Conservation (phyloP, 345 rosid species). For the Dipteronia dyeriana region DNA sequence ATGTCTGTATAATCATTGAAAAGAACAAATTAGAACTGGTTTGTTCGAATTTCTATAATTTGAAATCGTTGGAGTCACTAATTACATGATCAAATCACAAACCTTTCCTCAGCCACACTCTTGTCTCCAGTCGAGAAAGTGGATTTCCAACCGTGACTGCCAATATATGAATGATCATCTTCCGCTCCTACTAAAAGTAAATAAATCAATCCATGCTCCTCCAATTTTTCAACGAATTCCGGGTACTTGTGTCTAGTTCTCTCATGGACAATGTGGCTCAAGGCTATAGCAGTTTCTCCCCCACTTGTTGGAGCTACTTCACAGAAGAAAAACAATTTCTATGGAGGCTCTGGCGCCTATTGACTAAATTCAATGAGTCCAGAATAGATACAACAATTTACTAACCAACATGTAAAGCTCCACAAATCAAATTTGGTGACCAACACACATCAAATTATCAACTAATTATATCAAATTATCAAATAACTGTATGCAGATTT, state of each 20-base stretch:
- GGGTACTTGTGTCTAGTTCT: conserved; percentile 69
- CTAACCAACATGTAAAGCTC: too few relatives aligned
- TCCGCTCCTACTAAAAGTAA: conserved; percentile 63
- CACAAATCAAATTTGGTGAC: too few relatives aligned
- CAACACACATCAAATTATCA: too few relatives aligned
- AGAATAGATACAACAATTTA: too few relatives aligned
- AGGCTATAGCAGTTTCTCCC: conserved; percentile 89
- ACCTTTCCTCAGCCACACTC: conserved; percentile 76
- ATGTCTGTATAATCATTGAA: too few relatives aligned
- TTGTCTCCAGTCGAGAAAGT: conserved; percentile 78
- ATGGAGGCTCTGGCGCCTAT: conserved; percentile 87
- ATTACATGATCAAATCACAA: background rate
- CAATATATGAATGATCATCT: conserved; percentile 79
- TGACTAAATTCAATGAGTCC: too few relatives aligned
- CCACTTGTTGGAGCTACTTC: conserved; percentile 81
- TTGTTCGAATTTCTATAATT: too few relatives aligned
- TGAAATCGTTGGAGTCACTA: background rate
- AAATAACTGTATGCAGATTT: too few relatives aligned
- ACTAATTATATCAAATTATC: too few relatives aligned
- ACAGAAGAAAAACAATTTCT: conserved; percentile 86
- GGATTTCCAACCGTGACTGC: conserved; percentile 87
- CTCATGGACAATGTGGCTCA: conserved; percentile 80
- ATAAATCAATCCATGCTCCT: conserved; percentile 69
- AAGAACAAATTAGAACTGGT: too few relatives aligned
- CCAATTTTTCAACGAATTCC: conserved; percentile 64